phyloP scores from a whole-genome alignment of 1,284 basidiomycete species.

The Albatrellus sp. region DNA sequence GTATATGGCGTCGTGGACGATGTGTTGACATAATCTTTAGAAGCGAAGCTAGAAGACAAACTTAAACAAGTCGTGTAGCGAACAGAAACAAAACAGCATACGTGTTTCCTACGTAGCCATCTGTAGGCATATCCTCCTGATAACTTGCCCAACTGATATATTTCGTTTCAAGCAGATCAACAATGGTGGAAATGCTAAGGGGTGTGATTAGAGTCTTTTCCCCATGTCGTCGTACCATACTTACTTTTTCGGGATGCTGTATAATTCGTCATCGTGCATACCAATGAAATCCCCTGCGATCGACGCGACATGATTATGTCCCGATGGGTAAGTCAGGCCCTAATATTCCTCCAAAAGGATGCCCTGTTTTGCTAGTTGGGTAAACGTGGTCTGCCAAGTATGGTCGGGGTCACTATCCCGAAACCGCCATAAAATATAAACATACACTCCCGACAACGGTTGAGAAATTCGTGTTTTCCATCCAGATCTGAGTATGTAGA shows the following conservation, averaged over 20 bases:
- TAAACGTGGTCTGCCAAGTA: conserved; percentile 26
- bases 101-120: conserved; percentile 32
- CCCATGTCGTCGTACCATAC: not conserved
- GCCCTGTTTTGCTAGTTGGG: conserved; percentile 36
- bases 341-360: conserved; percentile 41
- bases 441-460: conserved; percentile 13
- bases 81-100: conserved; percentile 6
- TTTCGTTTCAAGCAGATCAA: conserved; percentile 52
- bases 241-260: conserved; percentile 18
- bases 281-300: conserved; percentile 51
- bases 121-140: conserved; percentile 49
- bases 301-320: conserved; percentile 45
- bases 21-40: conserved; percentile 32
- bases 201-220: conserved; percentile 12
- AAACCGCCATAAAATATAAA: not conserved
- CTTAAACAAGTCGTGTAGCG: conserved; percentile 6
- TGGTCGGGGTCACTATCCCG: not conserved
- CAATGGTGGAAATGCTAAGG: conserved; percentile 40
- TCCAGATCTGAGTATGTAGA: conserved; percentile 20
- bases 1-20: conserved; percentile 23
- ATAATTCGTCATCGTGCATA: conserved; percentile 32
- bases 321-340: conserved; percentile 48
- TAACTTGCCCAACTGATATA: conserved; percentile 43
- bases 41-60: conserved; percentile 23
- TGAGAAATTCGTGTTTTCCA: conserved; percentile 46